Evolutionary conservation across 345 rosid genomes (phyloP).

Genomic region (Eucalyptus tenuipes): DNA sequence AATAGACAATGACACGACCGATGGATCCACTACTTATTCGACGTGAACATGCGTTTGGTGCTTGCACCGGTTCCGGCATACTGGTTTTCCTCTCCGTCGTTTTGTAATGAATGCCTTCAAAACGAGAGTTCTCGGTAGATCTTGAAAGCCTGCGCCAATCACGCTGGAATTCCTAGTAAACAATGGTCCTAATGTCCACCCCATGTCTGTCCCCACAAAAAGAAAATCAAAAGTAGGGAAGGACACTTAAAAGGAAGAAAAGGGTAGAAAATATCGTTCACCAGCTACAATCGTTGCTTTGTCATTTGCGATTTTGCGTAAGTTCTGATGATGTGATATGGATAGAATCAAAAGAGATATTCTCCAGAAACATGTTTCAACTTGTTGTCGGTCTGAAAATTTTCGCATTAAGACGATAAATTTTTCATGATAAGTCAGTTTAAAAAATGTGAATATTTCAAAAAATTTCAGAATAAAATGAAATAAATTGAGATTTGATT

Average conservation of each 20-base stretch:
- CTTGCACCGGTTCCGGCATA: background rate
- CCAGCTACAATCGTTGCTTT: background rate
- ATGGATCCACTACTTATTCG: background rate
- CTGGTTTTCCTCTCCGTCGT: background rate
- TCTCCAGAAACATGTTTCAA: background rate
- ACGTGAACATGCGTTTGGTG: background rate
- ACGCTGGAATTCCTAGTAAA: background rate
- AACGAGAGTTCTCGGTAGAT: background rate
- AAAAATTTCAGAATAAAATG: rapidly evolving
- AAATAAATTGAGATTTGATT: background rate
- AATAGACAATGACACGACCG: background rate
- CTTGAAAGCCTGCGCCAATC: background rate
- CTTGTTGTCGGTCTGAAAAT: background rate
- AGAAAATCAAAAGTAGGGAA: background rate
- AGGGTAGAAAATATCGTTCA: background rate
- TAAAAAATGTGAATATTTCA: rapidly evolving
- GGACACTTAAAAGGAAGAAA: background rate
- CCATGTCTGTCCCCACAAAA: background rate
- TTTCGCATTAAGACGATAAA: background rate
- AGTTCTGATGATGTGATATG: background rate
- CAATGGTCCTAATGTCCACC: background rate
- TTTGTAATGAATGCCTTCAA: background rate
- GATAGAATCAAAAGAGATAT: background rate
- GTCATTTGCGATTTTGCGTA: background rate
- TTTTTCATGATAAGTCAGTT: background rate